Percentiles rank a stretch among this genome's conserved stretches.
Evolutionary conservation across 2,329 filamentous ascomycete species (phyloP).

Genomic region (Aspergillus flavus): DNA sequence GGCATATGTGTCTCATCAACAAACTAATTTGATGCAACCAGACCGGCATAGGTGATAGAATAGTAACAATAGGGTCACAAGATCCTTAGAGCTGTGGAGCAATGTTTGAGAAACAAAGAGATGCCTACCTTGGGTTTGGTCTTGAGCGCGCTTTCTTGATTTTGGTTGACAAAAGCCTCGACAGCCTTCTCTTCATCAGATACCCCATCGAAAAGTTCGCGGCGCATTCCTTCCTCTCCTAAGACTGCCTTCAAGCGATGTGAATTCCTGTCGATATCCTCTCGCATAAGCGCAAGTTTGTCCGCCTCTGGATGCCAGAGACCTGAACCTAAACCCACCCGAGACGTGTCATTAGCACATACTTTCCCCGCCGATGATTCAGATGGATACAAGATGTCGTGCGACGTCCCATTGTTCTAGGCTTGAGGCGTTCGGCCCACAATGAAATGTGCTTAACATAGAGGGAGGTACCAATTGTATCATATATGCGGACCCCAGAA

Average conservation of each 20-base stretch:
- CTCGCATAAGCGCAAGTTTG: constrained; percentile 68
- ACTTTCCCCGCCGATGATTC: not conserved
- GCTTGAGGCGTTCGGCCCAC: not conserved
- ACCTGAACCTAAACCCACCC: constrained; percentile 64
- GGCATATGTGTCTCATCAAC: not conserved
- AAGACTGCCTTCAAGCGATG: constrained; percentile 70
- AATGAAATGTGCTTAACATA: not conserved
- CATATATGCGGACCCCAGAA: not conserved
- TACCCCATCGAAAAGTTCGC: constrained; percentile 64
- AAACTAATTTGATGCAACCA: not conserved
- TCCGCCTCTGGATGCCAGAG: constrained; percentile 76
- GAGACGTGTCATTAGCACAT: constrained; percentile 10
- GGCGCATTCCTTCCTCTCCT: constrained; percentile 61
- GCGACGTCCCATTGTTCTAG: not conserved
- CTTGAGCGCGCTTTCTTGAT: constrained; percentile 76
- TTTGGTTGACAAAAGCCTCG: constrained; percentile 70
- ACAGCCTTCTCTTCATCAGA: constrained; percentile 62
- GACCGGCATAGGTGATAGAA: not conserved
- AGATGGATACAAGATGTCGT: not conserved
- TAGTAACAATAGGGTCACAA: not conserved
- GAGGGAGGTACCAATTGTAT: not conserved
- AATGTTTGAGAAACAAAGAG: constrained; percentile 4
- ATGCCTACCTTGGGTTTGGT: constrained; percentile 76
- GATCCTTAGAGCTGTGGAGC: not conserved
- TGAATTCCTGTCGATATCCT: constrained; percentile 74